Evolutionary conservation across 371 early-diverging fungal genomes (phyloP), one percentile per base, ranked within the genome.

Genomic region (Parasitella parasitica): DNA sequence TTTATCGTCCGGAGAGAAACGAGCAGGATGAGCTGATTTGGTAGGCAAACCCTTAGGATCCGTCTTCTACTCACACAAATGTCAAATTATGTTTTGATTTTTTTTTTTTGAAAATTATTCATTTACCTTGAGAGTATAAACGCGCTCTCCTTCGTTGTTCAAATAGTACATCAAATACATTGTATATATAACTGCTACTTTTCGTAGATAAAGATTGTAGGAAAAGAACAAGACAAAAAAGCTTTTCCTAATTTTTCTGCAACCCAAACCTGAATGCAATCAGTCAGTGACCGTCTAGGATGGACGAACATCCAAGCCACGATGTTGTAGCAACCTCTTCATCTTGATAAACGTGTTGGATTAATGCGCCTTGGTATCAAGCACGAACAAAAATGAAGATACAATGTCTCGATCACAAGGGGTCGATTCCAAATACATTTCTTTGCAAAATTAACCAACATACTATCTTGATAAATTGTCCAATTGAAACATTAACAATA

Each of bases 1-100:
- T 83, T 97, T 97, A 88, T 98, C 98, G 76, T 98, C 97, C 53
- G 98, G 98, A 26, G 97, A 96, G 86, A 98, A 98, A 58, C 97
- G 92, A 20, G 97, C 92, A 34, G 98, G 98, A 75, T 98, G 98
- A 52, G 98, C 98, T 36, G 96, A 94, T 73, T 92, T 92, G 61
- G 98, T 97, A 60, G 91, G 84, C 61, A 79, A 71, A 52, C 97
- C 97, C 36, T 69, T 79, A 18, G 88, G 82, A 63, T 91, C 87
- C 43, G 83, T 73, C 84, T 95, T 97, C 97, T 95, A 72, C 27
- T 64, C 41, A 49, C 59, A 67, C 13, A 9, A 26, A 28, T 50
- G 46, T 37, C 27, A 35, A 27, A 5, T 24, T 18, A 28, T 57
- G 16, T n/a, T 6, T 8, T 54, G n/a, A 11, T 32, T 57, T 34